These are phyloP conservation scores for Gnomoniopsis sp. DNA, from an alignment of 2,329 filamentous ascomycete genomes.

Conservation along the genomic window DNA sequence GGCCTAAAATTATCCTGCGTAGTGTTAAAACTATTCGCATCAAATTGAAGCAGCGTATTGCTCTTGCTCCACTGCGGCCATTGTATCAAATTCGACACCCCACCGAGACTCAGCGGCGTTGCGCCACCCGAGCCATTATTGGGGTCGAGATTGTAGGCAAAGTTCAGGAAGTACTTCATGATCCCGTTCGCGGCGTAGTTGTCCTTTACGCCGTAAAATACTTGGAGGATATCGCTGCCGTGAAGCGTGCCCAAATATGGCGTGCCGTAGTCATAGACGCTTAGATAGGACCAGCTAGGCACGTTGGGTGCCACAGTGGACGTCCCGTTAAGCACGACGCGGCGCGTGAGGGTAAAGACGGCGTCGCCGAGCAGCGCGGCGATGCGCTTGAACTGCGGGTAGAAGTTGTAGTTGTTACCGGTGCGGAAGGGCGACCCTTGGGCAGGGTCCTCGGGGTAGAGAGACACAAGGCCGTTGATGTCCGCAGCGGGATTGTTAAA, in stretches of 20 bases:
- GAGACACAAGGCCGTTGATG: slow-evolving; percentile 54
- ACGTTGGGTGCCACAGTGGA: slow-evolving; percentile 49
- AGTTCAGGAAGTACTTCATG: slow-evolving; percentile 69
- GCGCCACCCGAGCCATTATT: slow-evolving; percentile 49
- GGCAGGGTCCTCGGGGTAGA: slow-evolving; percentile 53
- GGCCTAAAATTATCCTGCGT: slow-evolving; percentile 5
- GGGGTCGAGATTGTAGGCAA: slow-evolving; percentile 67
- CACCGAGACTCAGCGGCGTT: slow-evolving; percentile 3
- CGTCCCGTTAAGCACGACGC: slow-evolving; percentile 55
- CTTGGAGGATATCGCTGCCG: slow-evolving; percentile 63
- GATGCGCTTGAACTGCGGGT: slow-evolving; percentile 75
- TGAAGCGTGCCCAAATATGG: slow-evolving; percentile 76
- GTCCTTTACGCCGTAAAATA: slow-evolving; percentile 62
- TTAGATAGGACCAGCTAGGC: slow-evolving; percentile 70
- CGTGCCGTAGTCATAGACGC: slow-evolving; percentile 67
- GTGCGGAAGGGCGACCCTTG: slow-evolving; percentile 73
- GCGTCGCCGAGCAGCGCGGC: slow-evolving; percentile 73
- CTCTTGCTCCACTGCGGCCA: slow-evolving; percentile 38
- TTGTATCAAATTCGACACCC: slow-evolving; percentile 6
- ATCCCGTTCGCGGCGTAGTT: slow-evolving; percentile 60
- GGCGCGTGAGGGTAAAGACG: slow-evolving; percentile 68
- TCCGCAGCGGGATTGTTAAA: slow-evolving; percentile 55
- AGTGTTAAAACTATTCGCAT: background rate
- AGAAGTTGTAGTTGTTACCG: slow-evolving; percentile 63
- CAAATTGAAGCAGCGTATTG: slow-evolving; percentile 4